Conservation (phyloP, 2,329 filamentous ascomycete genomes). For the Aaosphaeria arxii region DNA sequence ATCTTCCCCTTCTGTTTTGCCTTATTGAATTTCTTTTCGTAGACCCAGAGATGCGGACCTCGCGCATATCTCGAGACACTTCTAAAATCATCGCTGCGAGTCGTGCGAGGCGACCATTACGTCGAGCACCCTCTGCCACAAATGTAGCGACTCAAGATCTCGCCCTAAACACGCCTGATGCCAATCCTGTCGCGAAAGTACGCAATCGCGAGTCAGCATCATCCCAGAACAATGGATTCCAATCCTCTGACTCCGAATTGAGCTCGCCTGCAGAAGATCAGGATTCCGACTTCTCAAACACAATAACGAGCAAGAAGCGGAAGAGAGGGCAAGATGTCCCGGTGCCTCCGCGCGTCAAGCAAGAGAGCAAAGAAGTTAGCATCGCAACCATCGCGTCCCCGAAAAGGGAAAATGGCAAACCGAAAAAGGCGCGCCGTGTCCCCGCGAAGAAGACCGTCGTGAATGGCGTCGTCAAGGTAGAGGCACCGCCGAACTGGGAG, state of each 20-base stretch:
- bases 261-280: conserved; percentile 27
- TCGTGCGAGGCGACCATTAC: conserved; percentile 23
- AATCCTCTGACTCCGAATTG: conserved; percentile 26
- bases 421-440: conserved; percentile 35
- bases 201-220: conserved; percentile 9
- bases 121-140: conserved; percentile 26
- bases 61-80: conserved; percentile 37
- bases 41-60: conserved; percentile 29
- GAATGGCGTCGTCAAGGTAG: conserved; percentile 41
- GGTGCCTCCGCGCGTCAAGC: conserved; percentile 26
- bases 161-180: conserved; percentile 14
- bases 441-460: conserved; percentile 33
- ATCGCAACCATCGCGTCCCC: conserved; percentile 13
- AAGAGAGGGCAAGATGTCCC: conserved; percentile 42
- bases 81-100: conserved; percentile 25
- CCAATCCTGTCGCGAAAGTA: conserved; percentile 11
- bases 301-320: conserved; percentile 39
- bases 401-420: conserved; percentile 18
- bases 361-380: conserved; percentile 17
- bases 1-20: no score
- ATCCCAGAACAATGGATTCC: conserved; percentile 4
- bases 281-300: conserved; percentile 18
- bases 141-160: conserved; percentile 17
- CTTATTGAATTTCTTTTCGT: no score
- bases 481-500: conserved; percentile 78